Conservation (phyloP, 345 rosid species). For the Raphanus raphanistrum region DNA sequence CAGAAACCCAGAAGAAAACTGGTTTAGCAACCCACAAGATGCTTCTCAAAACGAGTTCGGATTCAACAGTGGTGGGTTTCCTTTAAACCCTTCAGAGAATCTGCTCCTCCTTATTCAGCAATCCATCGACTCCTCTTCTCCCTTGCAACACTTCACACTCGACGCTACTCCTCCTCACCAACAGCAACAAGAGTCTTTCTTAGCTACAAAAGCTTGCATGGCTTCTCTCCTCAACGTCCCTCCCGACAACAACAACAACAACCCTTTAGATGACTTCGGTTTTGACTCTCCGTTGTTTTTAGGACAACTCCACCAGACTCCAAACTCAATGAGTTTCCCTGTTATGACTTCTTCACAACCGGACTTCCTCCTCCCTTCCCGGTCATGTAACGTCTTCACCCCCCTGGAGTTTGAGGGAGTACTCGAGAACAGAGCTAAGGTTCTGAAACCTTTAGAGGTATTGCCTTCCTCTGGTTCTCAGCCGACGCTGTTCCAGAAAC, state of each 20-base stretch:
- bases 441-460: slow-evolving; percentile 58
- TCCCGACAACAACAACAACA: slow-evolving; percentile 34
- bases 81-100: slow-evolving; percentile 42
- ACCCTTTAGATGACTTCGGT: slow-evolving; percentile 56
- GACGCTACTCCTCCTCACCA: slow-evolving; percentile 43
- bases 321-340: slow-evolving; percentile 45
- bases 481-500: slow-evolving; percentile 74
- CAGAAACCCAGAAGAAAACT: slow-evolving; percentile 61
- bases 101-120: slow-evolving; percentile 52
- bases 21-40: slow-evolving; percentile 47
- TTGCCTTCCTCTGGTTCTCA: slow-evolving; percentile 50
- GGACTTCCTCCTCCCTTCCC: slow-evolving; percentile 27
- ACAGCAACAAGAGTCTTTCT: slow-evolving; percentile 44
- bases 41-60: slow-evolving; percentile 44
- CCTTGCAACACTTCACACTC: slow-evolving; percentile 52
- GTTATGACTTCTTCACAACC: slow-evolving; percentile 26
- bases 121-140: slow-evolving; percentile 61
- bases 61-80: slow-evolving; percentile 37
- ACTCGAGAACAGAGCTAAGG: slow-evolving; percentile 43
- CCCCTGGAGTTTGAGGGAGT: slow-evolving; percentile 44
- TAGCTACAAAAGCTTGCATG: slow-evolving; percentile 48
- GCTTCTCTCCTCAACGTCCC: slow-evolving; percentile 47
- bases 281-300: slow-evolving; percentile 51
- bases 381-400: slow-evolving; percentile 27
- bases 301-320: slow-evolving; percentile 42